Evolutionary conservation across 2,329 filamentous ascomycete genomes (phyloP).

Genomic region (Colletotrichum cereale): DNA sequence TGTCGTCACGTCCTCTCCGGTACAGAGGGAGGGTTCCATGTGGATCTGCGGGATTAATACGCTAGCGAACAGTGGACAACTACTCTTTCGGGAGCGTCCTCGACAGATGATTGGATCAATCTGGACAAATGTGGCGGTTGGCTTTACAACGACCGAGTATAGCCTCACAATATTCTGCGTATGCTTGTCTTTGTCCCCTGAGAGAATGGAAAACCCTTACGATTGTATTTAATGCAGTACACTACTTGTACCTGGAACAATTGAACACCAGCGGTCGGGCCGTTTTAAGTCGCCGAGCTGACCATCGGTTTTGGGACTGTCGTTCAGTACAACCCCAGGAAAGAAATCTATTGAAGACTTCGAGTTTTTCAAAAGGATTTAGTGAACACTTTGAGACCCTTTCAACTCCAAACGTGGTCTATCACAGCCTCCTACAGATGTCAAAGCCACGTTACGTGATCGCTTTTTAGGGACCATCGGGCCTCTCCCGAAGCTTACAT

Average conservation of each 20-base stretch:
- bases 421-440: neutral
- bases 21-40: neutral
- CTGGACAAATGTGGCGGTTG: neutral
- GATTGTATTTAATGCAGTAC: neutral
- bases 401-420: too few species aligned
- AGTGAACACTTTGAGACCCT: too few species aligned
- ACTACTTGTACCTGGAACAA: neutral
- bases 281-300: neutral
- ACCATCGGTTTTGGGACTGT: neutral
- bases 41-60: neutral
- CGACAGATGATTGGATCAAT: neutral
- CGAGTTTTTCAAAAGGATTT: too few species aligned
- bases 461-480: neutral
- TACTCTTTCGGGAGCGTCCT: neutral
- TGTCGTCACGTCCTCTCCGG: neutral
- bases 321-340: neutral
- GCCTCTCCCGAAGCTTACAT: accelerated
- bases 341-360: neutral
- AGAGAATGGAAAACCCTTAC: neutral
- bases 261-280: neutral
- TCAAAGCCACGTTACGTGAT: neutral
- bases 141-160: accelerated
- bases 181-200: too few species aligned
- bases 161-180: neutral
- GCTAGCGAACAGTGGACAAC: neutral